These are phyloP conservation scores for Pseudogymnoascus sp. DNA, from an alignment of 2,329 filamentous ascomycete genomes.

Conservation along the genomic window DNA sequence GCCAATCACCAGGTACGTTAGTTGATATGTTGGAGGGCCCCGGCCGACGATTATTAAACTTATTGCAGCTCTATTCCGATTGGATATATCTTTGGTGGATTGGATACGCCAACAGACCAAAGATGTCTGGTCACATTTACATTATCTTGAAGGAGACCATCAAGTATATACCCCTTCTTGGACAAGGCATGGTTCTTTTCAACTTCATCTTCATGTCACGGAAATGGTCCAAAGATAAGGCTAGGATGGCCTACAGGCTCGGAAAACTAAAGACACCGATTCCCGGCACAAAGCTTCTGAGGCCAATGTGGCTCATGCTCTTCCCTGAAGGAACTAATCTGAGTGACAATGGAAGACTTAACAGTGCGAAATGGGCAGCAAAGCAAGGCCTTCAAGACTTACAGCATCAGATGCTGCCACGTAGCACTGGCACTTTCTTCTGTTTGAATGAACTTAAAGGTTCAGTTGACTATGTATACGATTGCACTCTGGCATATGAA, in stretches of 20 bases:
- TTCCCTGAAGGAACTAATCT: slow-evolving; percentile 86
- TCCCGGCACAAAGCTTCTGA: slow-evolving; percentile 44
- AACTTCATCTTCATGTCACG: slow-evolving; percentile 89
- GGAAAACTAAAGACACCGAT: slow-evolving; percentile 57
- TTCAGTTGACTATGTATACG: slow-evolving; percentile 75
- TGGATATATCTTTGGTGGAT: slow-evolving; percentile 94
- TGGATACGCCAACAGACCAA: slow-evolving; percentile 66
- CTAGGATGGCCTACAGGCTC: slow-evolving; percentile 65
- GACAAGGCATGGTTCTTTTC: slow-evolving; percentile 75
- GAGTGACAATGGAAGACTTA: slow-evolving; percentile 59
- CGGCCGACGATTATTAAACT: slow-evolving; percentile 18
- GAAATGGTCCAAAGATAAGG: slow-evolving; percentile 74
- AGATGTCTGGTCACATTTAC: slow-evolving; percentile 78
- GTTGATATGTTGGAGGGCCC: background rate
- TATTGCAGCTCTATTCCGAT: slow-evolving; percentile 66
- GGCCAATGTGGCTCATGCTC: slow-evolving; percentile 80
- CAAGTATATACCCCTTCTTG: slow-evolving; percentile 71
- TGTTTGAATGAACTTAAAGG: slow-evolving; percentile 67
- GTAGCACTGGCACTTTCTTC: slow-evolving; percentile 74
- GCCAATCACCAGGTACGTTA: slow-evolving; percentile 68
- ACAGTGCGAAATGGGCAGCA: slow-evolving; percentile 66
- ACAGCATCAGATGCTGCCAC: slow-evolving; percentile 66
- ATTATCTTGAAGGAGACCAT: slow-evolving; percentile 87
- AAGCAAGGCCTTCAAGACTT: slow-evolving; percentile 67
- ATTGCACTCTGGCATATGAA: slow-evolving; percentile 93